These are phyloP conservation scores for Pseudozyma tsukubaensis DNA, from an alignment of 1,284 basidiomycete genomes.

Conservation along the genomic window DNA sequence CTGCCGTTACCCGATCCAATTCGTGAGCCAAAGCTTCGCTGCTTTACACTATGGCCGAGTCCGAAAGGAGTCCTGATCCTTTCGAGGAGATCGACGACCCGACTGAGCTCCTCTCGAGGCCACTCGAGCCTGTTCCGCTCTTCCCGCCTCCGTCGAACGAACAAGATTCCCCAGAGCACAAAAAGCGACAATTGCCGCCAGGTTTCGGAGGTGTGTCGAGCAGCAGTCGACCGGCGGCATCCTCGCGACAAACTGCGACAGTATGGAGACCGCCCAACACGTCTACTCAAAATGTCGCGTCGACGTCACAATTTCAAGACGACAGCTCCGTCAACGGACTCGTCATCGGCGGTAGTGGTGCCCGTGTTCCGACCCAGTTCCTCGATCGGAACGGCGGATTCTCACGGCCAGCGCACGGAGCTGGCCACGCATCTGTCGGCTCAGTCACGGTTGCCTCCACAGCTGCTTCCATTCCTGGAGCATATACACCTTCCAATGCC, in stretches of 20 bases:
- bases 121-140: conserved; percentile 39
- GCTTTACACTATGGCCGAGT: conserved; percentile 12
- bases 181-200: conserved; percentile 25
- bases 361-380: conserved; percentile 57
- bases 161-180: background rate
- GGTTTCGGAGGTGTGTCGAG: conserved; percentile 13
- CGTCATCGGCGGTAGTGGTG: conserved; percentile 57
- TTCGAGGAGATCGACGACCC: conserved; percentile 54
- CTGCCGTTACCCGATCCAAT: too few species aligned
- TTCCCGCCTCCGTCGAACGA: conserved; percentile 13
- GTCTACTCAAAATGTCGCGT: background rate
- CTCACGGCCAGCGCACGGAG: conserved; percentile 6
- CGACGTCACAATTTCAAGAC: conserved; percentile 1
- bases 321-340: conserved; percentile 3
- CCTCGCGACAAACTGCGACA: conserved; percentile 3
- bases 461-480: conserved; percentile 11
- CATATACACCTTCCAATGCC: conserved; percentile 2
- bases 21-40: too few species aligned
- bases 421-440: background rate
- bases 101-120: conserved; percentile 38
- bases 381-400: conserved; percentile 49
- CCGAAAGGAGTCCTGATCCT: conserved; percentile 10
- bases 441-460: background rate
- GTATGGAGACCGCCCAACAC: conserved; percentile 15
- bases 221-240: background rate